A percentile compares a stretch with the other conserved stretches of the same genome.
Conservation (phyloP, 257 asterid species). For the Solanum etuberosum region DNA sequence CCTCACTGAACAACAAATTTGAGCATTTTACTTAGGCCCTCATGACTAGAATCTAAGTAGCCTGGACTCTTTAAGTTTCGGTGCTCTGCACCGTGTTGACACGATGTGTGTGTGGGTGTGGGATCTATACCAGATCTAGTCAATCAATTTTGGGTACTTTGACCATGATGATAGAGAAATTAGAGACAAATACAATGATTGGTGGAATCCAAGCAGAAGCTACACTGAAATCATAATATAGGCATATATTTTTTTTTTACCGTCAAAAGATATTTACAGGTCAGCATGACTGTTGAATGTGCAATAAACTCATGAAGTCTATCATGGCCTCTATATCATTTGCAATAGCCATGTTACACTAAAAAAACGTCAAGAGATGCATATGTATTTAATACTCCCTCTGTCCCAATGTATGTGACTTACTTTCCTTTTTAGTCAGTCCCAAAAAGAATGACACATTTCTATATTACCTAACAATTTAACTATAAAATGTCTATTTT, state of each 20-base stretch:
- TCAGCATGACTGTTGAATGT: background rate
- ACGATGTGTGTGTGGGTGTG: background rate
- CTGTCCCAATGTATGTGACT: no score
- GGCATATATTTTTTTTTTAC: background rate
- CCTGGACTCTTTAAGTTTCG: background rate
- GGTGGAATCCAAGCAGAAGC: background rate
- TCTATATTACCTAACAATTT: no score
- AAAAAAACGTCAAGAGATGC: background rate
- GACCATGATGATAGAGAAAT: background rate
- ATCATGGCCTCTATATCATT: background rate
- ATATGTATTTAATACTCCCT: background rate
- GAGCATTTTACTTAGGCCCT: background rate
- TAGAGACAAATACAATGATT: background rate
- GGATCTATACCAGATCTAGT: background rate
- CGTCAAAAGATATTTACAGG: background rate
- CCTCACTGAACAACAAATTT: background rate
- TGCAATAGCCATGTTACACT: background rate
- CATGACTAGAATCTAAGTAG: background rate
- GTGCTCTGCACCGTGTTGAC: background rate
- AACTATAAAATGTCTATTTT: no score
- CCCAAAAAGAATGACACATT: no score
- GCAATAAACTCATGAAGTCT: background rate
- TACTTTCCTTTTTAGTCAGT: no score
- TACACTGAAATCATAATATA: background rate
- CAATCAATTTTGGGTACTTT: background rate